Conservation (phyloP, 768 basidiomycete genomes). For the Dictyophora rubrovolvata region DNA sequence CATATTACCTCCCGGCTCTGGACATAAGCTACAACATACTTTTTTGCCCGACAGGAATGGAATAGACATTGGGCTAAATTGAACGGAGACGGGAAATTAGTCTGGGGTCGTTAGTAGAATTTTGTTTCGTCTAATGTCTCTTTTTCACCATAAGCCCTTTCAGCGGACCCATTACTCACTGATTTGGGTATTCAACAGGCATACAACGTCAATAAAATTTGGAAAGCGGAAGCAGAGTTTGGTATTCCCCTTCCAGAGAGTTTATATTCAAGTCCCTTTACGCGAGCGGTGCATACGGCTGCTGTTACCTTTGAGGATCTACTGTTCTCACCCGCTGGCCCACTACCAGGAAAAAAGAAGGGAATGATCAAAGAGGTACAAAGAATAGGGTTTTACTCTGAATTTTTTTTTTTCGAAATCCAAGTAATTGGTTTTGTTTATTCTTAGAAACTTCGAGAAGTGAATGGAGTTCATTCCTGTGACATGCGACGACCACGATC, state of each 20-base stretch:
- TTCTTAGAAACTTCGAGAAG: constrained; percentile 57
- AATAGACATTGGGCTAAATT: constrained; percentile 56
- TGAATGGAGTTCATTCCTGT: constrained; percentile 59
- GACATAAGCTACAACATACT: neutral
- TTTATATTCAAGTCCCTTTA: constrained; percentile 54
- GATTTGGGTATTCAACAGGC: constrained; percentile 49
- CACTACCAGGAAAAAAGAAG: constrained; percentile 16
- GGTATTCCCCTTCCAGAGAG: constrained; percentile 43
- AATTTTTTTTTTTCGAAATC: too few relatives aligned
- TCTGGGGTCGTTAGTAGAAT: constrained; percentile 57
- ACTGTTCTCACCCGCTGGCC: constrained; percentile 17
- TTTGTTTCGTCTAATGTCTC: constrained; percentile 10
- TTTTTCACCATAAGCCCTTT: neutral
- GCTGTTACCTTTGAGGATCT: constrained; percentile 38
- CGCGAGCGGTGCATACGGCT: constrained; percentile 49
- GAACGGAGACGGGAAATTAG: constrained; percentile 52
- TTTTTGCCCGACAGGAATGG: constrained; percentile 34
- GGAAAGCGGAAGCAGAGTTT: constrained; percentile 35
- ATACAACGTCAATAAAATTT: constrained; percentile 29
- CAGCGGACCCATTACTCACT: constrained; percentile 62
- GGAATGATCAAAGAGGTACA: constrained; percentile 43
- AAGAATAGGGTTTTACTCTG: neutral
- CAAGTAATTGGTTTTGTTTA: too few relatives aligned
- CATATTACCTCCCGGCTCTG: neutral
- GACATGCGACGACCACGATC: constrained; percentile 49